Evolutionary conservation across 2,329 filamentous ascomycete genomes (phyloP), one percentile per base, ranked within the genome.

Genomic region (Neonectria faginata): DNA sequence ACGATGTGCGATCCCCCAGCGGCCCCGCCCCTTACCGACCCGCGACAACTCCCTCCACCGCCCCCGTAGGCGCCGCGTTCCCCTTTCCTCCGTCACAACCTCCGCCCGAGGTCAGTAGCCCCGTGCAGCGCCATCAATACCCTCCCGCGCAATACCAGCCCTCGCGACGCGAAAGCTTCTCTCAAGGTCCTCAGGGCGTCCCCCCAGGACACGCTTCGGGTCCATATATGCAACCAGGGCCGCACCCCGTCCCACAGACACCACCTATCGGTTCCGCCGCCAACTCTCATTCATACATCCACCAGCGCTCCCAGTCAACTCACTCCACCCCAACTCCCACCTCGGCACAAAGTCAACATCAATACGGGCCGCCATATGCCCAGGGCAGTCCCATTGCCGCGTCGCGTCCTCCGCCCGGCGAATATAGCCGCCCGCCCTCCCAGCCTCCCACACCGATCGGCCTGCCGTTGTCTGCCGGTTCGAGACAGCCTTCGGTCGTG

Each of bases 271-370:
- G 58, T 31, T 53, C 78, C n/a, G 80, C 81, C 11, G 78, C 82
- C 9, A 79, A 78, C 54, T 68, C 73, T 14, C 79, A 80, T 60
- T 69, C 79, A 27, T 78, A 75, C 68, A 73, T 79, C 53, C 84
- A 84, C 60, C 82, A 83, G 65, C 79, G 86, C 70, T 87, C 88
- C 45, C 85, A 85, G 60, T 90, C 88, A 22, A 79, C 84, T 6
- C 85, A 89, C 60, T 89, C 88, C 12, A 85, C 83, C 27, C 80
- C 86, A 11, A 90, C 88, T 39, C 87, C 87, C n/a, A 88, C 86
- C 7, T 89, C 87, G 42, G 84, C 87, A 16, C 87, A 89, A 51
- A 86, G 84, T 72, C 87, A 89, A 75, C 84, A 84, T 50, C 82
- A 83, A 9, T 87, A 84, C 69, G 83, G 83, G 12, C 76, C 79